Evolutionary conservation across 306 rosid genomes (phyloP).

Genomic region (Vicia villosa): DNA sequence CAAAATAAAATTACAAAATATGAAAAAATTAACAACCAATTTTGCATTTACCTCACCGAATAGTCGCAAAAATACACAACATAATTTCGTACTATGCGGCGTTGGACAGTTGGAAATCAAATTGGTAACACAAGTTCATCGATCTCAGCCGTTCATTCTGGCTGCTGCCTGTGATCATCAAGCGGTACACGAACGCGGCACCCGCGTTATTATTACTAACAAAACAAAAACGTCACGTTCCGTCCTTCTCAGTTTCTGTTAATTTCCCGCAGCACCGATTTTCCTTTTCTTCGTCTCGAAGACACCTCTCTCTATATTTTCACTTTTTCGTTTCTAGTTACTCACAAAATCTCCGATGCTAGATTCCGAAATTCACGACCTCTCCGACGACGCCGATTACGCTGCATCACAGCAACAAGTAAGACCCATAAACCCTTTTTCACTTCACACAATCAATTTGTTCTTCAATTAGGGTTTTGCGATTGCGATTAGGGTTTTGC

Average conservation of each 20-base stretch:
- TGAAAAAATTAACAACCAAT: too few species aligned
- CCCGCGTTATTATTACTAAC: constrained; percentile 36
- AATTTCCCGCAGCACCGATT: constrained; percentile 20
- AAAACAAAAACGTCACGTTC: constrained; percentile 20
- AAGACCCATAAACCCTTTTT: constrained; percentile 1
- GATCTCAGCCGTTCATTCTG: constrained; percentile 35
- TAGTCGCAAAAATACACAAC: too few species aligned
- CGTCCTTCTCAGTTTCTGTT: constrained; percentile 3
- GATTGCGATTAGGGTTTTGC: not conserved
- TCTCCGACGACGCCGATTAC: constrained; percentile 97
- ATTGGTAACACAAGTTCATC: not conserved
- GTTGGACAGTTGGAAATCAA: too few species aligned
- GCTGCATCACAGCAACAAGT: constrained; percentile 91
- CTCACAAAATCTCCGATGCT: constrained; percentile 56
- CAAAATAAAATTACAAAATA: too few species aligned
- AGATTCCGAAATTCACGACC: constrained; percentile 84
- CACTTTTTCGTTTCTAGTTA: not conserved
- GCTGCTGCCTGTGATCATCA: not conserved
- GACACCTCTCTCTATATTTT: constrained; percentile 22
- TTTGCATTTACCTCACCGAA: too few species aligned
- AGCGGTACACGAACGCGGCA: constrained; percentile 15
- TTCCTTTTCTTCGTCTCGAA: constrained; percentile 48
- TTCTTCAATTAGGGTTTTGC: constrained; percentile 39
- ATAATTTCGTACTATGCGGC: too few species aligned
- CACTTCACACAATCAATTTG: constrained; percentile 23